Evolutionary conservation across 805 yeast species (phyloP).

Genomic region (Kodamaea kakaduensis): DNA sequence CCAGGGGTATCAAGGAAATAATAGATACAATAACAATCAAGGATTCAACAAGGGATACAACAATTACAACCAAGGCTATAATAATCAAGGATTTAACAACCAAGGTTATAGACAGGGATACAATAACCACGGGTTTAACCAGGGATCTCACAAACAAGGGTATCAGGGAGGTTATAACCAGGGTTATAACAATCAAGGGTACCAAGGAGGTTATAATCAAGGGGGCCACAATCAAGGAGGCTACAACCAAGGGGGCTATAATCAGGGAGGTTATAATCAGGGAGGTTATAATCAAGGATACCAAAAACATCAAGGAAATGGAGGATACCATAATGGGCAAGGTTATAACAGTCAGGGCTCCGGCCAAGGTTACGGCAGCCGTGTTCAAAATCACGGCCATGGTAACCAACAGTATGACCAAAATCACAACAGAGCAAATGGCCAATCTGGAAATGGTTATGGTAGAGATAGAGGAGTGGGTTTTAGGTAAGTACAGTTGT

Average conservation of each 20-base stretch:
- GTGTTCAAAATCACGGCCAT: not conserved
- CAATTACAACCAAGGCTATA: conserved; percentile 9
- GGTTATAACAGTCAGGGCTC: too few relatives aligned
- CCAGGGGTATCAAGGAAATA: conserved; percentile 9
- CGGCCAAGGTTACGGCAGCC: too few relatives aligned
- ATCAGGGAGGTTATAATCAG: not conserved
- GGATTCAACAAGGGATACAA: conserved; percentile 9
- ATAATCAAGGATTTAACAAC: conserved; percentile 17
- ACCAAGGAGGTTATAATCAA: conserved; percentile 1
- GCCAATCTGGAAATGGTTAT: conserved; percentile 6
- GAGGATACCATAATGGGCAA: too few relatives aligned
- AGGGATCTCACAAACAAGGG: too few relatives aligned
- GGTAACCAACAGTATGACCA: conserved; percentile 5
- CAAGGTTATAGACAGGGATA: conserved; percentile 11
- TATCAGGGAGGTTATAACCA: conserved; percentile 6
- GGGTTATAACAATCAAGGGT: conserved; percentile 3
- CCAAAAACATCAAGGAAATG: not conserved
- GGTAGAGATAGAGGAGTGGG: conserved; percentile 5
- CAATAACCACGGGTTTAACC: conserved; percentile 13
- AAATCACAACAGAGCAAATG: not conserved
- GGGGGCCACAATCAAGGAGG: not conserved
- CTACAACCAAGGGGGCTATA: not conserved
- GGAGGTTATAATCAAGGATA: not conserved
- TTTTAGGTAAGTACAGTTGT: not conserved
- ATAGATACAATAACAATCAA: conserved; percentile 9